A percentile compares a stretch with the other conserved stretches of the same genome.
Evolutionary conservation across 495 filamentous ascomycete species (phyloP).

Genomic region (Amphirosellinia nigrospora): DNA sequence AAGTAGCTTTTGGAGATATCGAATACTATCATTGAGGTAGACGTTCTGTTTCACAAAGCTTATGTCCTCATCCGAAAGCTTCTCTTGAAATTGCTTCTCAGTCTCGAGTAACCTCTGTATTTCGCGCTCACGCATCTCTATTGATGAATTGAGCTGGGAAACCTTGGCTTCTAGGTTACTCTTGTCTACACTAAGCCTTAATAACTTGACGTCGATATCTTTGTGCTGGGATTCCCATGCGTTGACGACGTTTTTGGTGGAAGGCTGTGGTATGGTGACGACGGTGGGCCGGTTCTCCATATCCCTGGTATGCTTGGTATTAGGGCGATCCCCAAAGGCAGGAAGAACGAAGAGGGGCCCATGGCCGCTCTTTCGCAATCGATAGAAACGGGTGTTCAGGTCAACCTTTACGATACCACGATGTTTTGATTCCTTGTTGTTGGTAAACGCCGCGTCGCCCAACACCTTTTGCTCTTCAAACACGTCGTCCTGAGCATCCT

Average conservation of each 20-base stretch:
- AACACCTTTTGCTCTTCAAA: slow-evolving; percentile 37
- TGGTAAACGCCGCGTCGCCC: slow-evolving; percentile 39
- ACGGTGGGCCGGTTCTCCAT: slow-evolving; percentile 54
- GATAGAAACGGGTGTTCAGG: slow-evolving; percentile 53
- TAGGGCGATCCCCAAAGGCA: slow-evolving; percentile 52
- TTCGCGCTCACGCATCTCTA: slow-evolving; percentile 13
- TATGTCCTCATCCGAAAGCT: slow-evolving; percentile 33
- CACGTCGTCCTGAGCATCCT: slow-evolving; percentile 35
- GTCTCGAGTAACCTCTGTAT: slow-evolving; percentile 11
- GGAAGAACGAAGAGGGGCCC: slow-evolving; percentile 57
- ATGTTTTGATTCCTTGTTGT: slow-evolving; percentile 29
- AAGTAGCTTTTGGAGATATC: not conserved
- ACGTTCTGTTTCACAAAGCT: slow-evolving; percentile 15
- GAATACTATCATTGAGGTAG: not conserved
- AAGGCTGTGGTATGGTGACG: slow-evolving; percentile 46
- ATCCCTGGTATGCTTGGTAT: slow-evolving; percentile 44
- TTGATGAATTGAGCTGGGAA: not conserved
- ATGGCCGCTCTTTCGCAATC: slow-evolving; percentile 47
- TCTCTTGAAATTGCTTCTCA: slow-evolving; percentile 29
- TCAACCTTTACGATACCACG: slow-evolving; percentile 52
- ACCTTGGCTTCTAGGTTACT: slow-evolving; percentile 23
- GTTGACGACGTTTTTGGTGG: slow-evolving; percentile 39
- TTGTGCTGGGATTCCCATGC: slow-evolving; percentile 44
- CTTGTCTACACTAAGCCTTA: slow-evolving; percentile 16
- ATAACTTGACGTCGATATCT: slow-evolving; percentile 25